Conservation (phyloP, 2,329 filamentous ascomycete genomes). For the Cordyceps cicadae region DNA sequence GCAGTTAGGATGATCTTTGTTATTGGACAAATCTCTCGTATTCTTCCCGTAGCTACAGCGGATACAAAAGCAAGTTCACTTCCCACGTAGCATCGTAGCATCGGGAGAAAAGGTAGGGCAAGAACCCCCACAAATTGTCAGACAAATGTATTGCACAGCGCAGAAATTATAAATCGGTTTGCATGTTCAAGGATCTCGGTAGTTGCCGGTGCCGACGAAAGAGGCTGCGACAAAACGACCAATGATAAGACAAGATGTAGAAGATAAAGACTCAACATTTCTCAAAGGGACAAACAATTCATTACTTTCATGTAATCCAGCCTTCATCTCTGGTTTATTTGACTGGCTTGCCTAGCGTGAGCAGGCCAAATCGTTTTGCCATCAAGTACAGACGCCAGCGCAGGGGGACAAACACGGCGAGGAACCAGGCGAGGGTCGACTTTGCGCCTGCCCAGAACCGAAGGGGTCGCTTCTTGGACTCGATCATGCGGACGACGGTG, state of each 20-base stretch:
- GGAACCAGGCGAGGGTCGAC: slow-evolving; percentile 17
- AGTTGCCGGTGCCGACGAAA: no score
- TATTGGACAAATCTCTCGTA: no score
- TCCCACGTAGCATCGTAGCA: background rate
- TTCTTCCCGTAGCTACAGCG: no score
- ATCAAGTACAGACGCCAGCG: slow-evolving; percentile 7
- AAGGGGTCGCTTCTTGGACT: slow-evolving; percentile 12
- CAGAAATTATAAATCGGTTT: background rate
- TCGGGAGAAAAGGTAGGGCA: background rate
- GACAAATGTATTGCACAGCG: background rate
- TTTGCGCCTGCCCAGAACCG: slow-evolving; percentile 16
- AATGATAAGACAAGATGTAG: no score
- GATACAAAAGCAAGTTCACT: background rate
- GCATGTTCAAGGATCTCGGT: no score
- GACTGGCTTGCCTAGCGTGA: background rate
- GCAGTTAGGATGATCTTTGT: no score
- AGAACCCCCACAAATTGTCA: background rate
- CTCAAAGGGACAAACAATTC: no score
- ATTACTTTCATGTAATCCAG: no score
- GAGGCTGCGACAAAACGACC: no score
- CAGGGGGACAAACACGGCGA: slow-evolving; percentile 13
- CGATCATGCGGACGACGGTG: slow-evolving; percentile 12
- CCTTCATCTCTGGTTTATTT: background rate
- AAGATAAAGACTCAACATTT: no score
- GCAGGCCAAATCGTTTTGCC: slow-evolving; percentile 6